Conservation (phyloP, 1,139 yeast genomes). For the Candida sp. region DNA sequence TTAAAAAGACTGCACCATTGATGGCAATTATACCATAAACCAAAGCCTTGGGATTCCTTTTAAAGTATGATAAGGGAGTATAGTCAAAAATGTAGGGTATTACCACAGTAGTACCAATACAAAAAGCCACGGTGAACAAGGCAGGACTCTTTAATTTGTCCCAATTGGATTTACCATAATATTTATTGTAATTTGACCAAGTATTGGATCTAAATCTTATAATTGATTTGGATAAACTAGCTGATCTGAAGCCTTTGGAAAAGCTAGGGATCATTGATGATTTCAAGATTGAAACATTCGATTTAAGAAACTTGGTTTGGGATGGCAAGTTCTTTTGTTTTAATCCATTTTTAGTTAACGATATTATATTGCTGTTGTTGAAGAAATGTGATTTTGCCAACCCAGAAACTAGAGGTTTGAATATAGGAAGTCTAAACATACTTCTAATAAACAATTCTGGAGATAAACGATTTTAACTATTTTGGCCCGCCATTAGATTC, state of each 20-base stretch:
- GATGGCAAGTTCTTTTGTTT: neutral
- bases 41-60: slow-evolving; percentile 53
- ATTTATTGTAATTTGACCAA: slow-evolving; percentile 30
- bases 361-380: slow-evolving; percentile 9
- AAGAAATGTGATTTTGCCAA: slow-evolving; percentile 6
- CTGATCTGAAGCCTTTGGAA: neutral
- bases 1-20: slow-evolving; percentile 65
- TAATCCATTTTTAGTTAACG: slow-evolving; percentile 4
- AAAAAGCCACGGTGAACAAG: slow-evolving; percentile 36
- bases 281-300: slow-evolving; percentile 15
- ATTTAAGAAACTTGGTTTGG: slow-evolving; percentile 7
- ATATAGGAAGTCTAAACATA: slow-evolving; percentile 2
- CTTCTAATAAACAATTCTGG: neutral
- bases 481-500: too few relatives aligned
- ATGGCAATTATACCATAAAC: slow-evolving; percentile 68
- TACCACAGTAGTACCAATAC: slow-evolving; percentile 33
- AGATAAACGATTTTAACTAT: too few relatives aligned
- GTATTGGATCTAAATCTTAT: slow-evolving; percentile 15
- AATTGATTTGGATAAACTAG: neutral
- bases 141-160: slow-evolving; percentile 34
- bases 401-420: neutral
- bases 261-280: slow-evolving; percentile 14
- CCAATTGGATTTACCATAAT: slow-evolving; percentile 28
- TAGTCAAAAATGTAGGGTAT: slow-evolving; percentile 60
- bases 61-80: slow-evolving; percentile 59